Evolutionary conservation across 2,329 filamentous ascomycete species (phyloP).

Genomic region (Mycosphaerella sp.): DNA sequence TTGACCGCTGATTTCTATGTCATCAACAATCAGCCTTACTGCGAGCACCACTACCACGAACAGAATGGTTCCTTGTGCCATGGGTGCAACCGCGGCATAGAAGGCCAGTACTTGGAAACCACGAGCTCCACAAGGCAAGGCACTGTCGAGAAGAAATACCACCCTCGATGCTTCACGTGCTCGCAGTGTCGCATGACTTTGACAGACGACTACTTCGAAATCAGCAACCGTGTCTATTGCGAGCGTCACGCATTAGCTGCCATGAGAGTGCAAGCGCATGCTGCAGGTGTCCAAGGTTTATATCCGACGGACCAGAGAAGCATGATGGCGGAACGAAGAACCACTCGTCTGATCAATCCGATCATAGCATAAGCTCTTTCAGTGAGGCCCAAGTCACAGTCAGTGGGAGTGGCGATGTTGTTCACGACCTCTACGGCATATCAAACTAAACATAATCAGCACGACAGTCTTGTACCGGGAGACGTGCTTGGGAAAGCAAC

Average conservation of each 20-base stretch:
- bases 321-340: conserved; percentile 32
- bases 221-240: conserved; percentile 73
- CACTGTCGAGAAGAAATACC: conserved; percentile 69
- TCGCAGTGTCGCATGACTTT: conserved; percentile 68
- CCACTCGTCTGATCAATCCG: conserved; percentile 32
- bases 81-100: conserved; percentile 75
- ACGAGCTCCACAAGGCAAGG: conserved; percentile 21
- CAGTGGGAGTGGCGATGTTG: neutral
- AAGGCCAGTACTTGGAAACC: conserved; percentile 88
- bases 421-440: neutral
- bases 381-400: neutral
- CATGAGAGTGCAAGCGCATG: conserved; percentile 29
- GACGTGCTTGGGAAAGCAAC: neutral
- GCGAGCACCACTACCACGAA: conserved; percentile 85
- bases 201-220: conserved; percentile 84
- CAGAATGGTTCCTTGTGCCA: conserved; percentile 82
- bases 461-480: neutral
- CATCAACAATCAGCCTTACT: conserved; percentile 78
- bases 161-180: conserved; percentile 81
- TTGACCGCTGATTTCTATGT: conserved; percentile 90
- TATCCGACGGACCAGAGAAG: conserved; percentile 19
- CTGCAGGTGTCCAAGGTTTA: conserved; percentile 13
- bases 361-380: conserved; percentile 26
- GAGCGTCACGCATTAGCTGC: conserved; percentile 69
- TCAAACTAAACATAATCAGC: neutral